Evolutionary conservation across 2,329 filamentous ascomycete genomes (phyloP).

Genomic region (Lasiodiplodia theobromae): DNA sequence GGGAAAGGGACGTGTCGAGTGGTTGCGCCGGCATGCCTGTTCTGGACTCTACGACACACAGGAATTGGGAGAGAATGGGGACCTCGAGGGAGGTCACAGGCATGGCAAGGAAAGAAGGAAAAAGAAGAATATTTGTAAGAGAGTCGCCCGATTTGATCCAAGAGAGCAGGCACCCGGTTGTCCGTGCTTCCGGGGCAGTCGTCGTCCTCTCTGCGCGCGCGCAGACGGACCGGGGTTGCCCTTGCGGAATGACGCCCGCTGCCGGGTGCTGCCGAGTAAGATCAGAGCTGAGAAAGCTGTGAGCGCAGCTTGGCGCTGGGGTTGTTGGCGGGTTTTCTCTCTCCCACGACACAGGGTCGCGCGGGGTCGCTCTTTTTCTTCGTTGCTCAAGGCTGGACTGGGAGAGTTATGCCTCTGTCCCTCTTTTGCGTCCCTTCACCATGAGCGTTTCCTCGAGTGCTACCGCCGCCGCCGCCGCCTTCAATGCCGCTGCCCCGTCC

Average conservation of each 20-base stretch:
- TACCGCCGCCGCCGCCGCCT: slow-evolving; percentile 1
- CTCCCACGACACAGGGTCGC: neutral
- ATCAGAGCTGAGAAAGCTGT: slow-evolving; percentile 2
- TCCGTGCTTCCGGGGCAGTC: slow-evolving; percentile 6
- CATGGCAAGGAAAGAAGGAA: slow-evolving; percentile 34
- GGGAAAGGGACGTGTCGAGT: slow-evolving; percentile 39
- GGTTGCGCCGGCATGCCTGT: slow-evolving; percentile 49
- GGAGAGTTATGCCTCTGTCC: slow-evolving; percentile 6
- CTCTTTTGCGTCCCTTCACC: slow-evolving; percentile 3
- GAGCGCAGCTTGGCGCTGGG: neutral
- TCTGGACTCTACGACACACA: slow-evolving; percentile 45
- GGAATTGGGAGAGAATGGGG: slow-evolving; percentile 49
- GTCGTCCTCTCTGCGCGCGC: neutral
- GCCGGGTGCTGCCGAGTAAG: slow-evolving; percentile 18
- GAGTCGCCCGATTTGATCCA: neutral
- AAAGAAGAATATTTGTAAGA: slow-evolving; percentile 19
- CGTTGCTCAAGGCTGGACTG: neutral
- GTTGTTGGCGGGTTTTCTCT: neutral
- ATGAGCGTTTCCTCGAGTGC: slow-evolving; percentile 26
- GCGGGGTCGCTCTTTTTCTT: neutral
- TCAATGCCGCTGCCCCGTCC: neutral
- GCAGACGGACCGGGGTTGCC: slow-evolving; percentile 9
- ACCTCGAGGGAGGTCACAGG: slow-evolving; percentile 44
- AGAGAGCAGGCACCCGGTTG: slow-evolving; percentile 2
- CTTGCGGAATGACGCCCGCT: neutral